Conservation (phyloP, 176 grass and related monocot species). For the Areca catechu region DNA sequence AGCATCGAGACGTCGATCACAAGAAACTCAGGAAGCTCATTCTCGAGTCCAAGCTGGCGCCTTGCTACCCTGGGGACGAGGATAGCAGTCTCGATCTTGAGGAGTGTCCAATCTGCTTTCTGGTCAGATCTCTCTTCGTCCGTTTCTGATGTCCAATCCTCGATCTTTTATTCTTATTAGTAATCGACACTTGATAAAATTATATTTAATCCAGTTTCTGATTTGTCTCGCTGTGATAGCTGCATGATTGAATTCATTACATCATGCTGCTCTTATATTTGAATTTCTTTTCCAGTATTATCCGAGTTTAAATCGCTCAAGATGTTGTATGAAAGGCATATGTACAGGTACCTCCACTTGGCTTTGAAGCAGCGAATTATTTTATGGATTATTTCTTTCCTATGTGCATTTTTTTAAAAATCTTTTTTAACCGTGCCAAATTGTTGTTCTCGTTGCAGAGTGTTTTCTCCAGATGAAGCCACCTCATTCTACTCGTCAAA, state of each 20-base stretch:
- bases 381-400: background rate
- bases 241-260: constrained; percentile 3
- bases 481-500: constrained; percentile 71
- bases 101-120: constrained; percentile 98
- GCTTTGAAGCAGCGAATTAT: background rate
- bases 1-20: constrained; percentile 82
- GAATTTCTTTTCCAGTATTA: constrained; percentile 54
- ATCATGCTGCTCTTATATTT: constrained; percentile 7
- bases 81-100: constrained; percentile 59
- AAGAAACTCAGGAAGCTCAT: constrained; percentile 98
- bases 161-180: background rate
- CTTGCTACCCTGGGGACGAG: constrained; percentile 77
- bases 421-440: constrained; percentile 7
- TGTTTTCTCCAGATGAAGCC: constrained; percentile 99
- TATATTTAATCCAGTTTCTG: background rate
- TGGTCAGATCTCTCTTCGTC: constrained; percentile 48
- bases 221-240: constrained; percentile 1
- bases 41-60: constrained; percentile 93
- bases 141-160: background rate
- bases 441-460: constrained; percentile 47
- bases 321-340: constrained; percentile 97
- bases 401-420: background rate
- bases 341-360: constrained; percentile 60
- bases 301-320: constrained; percentile 93
- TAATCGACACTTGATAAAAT: too few species aligned